A percentile compares a stretch with the other conserved stretches of the same genome.
These are phyloP conservation scores for Rhododendron henanense DNA, from an alignment of 148 eudicot species.

Conservation along the genomic window DNA sequence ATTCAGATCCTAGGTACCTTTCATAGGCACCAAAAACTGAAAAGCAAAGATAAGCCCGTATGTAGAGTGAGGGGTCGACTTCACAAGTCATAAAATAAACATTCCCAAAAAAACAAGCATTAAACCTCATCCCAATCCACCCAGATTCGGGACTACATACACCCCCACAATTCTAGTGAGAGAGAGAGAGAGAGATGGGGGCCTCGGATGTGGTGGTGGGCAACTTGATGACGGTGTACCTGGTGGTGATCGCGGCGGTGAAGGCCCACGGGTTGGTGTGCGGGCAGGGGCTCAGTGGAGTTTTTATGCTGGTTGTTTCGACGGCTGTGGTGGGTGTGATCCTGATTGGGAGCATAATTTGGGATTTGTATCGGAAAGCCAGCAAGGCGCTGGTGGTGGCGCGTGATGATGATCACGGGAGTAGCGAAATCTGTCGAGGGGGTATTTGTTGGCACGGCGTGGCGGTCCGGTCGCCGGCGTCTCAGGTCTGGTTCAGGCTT, in stretches of 20 bases:
- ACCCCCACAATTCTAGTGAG: not conserved
- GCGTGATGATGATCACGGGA: constrained; percentile 13
- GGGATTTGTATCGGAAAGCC: constrained; percentile 74
- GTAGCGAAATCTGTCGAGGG: constrained; percentile 36
- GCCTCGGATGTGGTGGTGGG: constrained; percentile 60
- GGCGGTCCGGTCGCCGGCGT: constrained; percentile 73
- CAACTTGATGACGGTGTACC: constrained; percentile 53
- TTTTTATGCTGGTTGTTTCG: constrained; percentile 42
- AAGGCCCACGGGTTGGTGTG: constrained; percentile 50
- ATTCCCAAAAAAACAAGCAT: not conserved
- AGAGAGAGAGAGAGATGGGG: constrained; percentile 35
- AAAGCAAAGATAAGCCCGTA: not conserved
- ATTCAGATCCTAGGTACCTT: not conserved
- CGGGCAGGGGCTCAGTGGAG: constrained; percentile 49
- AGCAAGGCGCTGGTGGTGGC: constrained; percentile 11
- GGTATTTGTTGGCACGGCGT: constrained; percentile 97
- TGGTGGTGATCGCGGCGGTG: constrained; percentile 55
- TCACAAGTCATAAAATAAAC: not conserved
- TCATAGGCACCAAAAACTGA: not conserved
- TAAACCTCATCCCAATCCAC: not conserved
- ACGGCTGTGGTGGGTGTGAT: constrained; percentile 44
- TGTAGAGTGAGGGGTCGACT: not conserved
- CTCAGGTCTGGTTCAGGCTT: constrained; percentile 65
- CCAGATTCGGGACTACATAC: not conserved
- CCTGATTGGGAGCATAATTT: constrained; percentile 44